These are phyloP conservation scores for Aspergillus sp. DNA, from an alignment of 2,329 filamentous ascomycete genomes.

Conservation along the genomic window DNA sequence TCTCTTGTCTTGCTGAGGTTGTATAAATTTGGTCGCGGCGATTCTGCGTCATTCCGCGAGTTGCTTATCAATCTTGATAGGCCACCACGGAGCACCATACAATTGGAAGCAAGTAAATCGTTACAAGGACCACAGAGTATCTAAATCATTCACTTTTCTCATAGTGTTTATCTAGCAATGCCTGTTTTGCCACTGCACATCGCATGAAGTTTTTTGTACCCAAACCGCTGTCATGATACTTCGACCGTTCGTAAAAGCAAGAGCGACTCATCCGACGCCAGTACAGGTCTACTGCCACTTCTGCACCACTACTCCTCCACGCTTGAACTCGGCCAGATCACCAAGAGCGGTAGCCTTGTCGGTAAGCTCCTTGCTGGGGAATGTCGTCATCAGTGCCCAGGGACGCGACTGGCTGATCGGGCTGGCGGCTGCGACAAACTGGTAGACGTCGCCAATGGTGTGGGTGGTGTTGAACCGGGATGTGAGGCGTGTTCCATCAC, in stretches of 20 bases:
- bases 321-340: slow-evolving; percentile 43
- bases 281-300: slow-evolving; percentile 33
- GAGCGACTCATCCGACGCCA: too few species aligned
- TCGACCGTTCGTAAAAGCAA: too few species aligned
- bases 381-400: slow-evolving; percentile 58
- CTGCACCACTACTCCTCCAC: slow-evolving; percentile 44
- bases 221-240: too few species aligned
- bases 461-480: slow-evolving; percentile 59
- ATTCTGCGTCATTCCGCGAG: slow-evolving; percentile 19
- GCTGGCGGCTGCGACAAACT: slow-evolving; percentile 50
- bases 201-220: too few species aligned
- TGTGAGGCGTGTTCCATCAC: slow-evolving; percentile 53
- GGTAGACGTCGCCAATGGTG: slow-evolving; percentile 57
- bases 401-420: slow-evolving; percentile 41
- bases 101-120: not conserved
- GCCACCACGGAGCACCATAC: not conserved
- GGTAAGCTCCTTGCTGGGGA: slow-evolving; percentile 54
- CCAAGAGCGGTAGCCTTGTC: slow-evolving; percentile 44
- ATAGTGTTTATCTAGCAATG: slow-evolving; percentile 1
- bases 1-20: not conserved
- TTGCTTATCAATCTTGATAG: slow-evolving; percentile 19
- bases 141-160: not conserved
- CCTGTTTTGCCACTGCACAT: not conserved
- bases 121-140: too few species aligned
- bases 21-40: not conserved